Evolutionary conservation across 495 filamentous ascomycete species (phyloP).

Genomic region (Penicillium subrubescens): DNA sequence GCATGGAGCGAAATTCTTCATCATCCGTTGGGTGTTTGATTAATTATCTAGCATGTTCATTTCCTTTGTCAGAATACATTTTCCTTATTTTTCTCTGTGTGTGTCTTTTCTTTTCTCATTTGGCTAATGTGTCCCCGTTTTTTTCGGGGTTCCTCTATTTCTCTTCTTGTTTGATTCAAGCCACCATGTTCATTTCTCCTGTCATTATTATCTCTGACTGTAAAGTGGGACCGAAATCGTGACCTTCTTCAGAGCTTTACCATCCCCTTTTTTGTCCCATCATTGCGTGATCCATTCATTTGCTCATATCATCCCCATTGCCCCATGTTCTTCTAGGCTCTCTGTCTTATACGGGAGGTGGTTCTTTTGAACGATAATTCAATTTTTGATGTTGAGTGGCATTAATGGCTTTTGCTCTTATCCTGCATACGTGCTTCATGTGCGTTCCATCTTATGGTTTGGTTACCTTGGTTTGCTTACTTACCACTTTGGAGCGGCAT

Average conservation of each 20-base stretch:
- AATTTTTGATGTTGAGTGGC: constrained; percentile 21
- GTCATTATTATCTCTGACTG: constrained; percentile 47
- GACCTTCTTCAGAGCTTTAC: constrained; percentile 27
- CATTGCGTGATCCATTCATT: constrained; percentile 3
- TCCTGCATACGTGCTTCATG: constrained; percentile 2
- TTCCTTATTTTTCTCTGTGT: constrained; percentile 33
- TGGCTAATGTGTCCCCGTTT: constrained; percentile 1
- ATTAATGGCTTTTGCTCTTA: not conserved
- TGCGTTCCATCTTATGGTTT: not conserved
- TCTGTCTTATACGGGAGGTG: constrained; percentile 29
- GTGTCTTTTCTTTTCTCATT: constrained; percentile 1
- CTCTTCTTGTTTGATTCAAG: constrained; percentile 25
- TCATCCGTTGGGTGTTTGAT: constrained; percentile 33
- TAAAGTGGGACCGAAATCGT: constrained; percentile 37
- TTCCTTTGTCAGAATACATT: constrained; percentile 43
- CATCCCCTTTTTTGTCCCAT: constrained; percentile 1
- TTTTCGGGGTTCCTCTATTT: constrained; percentile 10
- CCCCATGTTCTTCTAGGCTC: constrained; percentile 10
- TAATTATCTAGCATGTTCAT: constrained; percentile 41
- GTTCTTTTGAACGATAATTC: constrained; percentile 26
- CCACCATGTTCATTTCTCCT: constrained; percentile 30
- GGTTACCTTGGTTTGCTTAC: not conserved
- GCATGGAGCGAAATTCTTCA: constrained; percentile 40
- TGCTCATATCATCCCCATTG: not conserved
- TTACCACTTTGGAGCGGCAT: not conserved